These are phyloP conservation scores for Aspergillus fumigatus DNA, from an alignment of 2,329 filamentous ascomycete genomes.

Conservation along the genomic window DNA sequence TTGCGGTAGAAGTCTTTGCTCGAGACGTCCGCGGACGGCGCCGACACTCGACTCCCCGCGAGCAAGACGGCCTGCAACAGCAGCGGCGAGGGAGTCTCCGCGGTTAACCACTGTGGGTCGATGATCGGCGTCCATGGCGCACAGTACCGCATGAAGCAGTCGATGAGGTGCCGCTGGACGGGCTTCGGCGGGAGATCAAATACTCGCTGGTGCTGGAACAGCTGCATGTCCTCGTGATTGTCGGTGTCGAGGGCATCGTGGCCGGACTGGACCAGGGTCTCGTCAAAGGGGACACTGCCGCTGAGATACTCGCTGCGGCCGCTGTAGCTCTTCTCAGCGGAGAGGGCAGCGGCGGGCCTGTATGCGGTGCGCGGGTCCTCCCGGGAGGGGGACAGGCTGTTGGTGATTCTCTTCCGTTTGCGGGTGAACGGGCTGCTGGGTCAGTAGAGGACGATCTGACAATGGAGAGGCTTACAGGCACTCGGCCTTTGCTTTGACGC, in stretches of 20 bases:
- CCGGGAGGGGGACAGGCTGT: conserved; percentile 23
- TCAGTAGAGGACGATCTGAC: neutral
- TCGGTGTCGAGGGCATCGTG: conserved; percentile 20
- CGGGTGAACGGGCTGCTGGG: conserved; percentile 20
- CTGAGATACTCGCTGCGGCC: conserved; percentile 23
- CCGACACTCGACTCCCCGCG: conserved; percentile 38
- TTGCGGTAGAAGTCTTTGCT: conserved; percentile 29
- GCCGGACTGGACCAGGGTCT: conserved; percentile 25
- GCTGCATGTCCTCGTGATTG: conserved; percentile 18
- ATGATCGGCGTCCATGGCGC: conserved; percentile 41
- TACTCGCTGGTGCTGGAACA: conserved; percentile 21
- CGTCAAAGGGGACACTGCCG: conserved; percentile 23
- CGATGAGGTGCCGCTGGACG: conserved; percentile 34
- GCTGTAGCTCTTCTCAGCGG: conserved; percentile 24
- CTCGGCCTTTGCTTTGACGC: conserved; percentile 18
- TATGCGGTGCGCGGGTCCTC: conserved; percentile 23
- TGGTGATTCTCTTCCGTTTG: conserved; percentile 35
- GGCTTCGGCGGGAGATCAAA: conserved; percentile 20
- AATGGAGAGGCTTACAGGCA: conserved; percentile 17
- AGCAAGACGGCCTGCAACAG: conserved; percentile 36
- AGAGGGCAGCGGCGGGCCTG: conserved; percentile 11
- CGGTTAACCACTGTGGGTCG: conserved; percentile 38
- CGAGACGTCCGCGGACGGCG: conserved; percentile 28
- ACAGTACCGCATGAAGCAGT: conserved; percentile 39
- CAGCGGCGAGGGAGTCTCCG: conserved; percentile 24